Conservation (phyloP, 805 yeast genomes). For the Metschnikowia cubensis region DNA sequence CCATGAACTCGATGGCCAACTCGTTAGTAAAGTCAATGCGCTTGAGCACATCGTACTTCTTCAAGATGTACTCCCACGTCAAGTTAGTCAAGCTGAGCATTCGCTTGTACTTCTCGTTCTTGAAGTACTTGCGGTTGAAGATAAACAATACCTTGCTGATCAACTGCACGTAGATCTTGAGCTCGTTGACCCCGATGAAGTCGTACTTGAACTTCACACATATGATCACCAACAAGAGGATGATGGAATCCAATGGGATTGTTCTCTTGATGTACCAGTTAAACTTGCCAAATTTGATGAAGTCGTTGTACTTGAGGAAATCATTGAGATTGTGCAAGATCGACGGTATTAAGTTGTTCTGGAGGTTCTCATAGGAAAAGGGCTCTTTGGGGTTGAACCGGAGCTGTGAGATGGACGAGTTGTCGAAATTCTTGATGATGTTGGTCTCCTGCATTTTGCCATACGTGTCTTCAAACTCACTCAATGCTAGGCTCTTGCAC, state of each 20-base stretch:
- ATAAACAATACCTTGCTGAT: conserved; percentile 42
- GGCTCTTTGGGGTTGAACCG: conserved; percentile 32
- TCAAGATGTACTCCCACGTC: conserved; percentile 42
- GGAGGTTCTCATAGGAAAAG: conserved; percentile 50
- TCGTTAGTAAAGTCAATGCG: conserved; percentile 24
- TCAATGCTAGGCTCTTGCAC: conserved; percentile 29
- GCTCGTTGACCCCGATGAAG: conserved; percentile 34
- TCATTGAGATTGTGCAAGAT: conserved; percentile 54
- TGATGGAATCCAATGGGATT: conserved; percentile 58
- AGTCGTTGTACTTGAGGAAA: conserved; percentile 50
- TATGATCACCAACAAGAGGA: conserved; percentile 48
- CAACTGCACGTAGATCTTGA: conserved; percentile 35
- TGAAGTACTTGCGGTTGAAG: conserved; percentile 42
- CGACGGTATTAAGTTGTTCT: conserved; percentile 53
- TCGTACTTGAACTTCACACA: conserved; percentile 49
- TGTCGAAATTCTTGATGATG: conserved; percentile 35
- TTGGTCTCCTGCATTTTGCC: conserved; percentile 37
- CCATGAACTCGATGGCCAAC: conserved; percentile 31
- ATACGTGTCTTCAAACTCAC: conserved; percentile 39
- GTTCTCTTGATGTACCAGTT: conserved; percentile 61
- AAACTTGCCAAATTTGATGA: conserved; percentile 48
- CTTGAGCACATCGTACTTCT: conserved; percentile 29
- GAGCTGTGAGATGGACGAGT: conserved; percentile 33
- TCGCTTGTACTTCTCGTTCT: conserved; percentile 43
- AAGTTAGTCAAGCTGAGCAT: conserved; percentile 41